Evolutionary conservation across 129 eudicot species (phyloP).

Genomic region (Flaveria linearis): DNA sequence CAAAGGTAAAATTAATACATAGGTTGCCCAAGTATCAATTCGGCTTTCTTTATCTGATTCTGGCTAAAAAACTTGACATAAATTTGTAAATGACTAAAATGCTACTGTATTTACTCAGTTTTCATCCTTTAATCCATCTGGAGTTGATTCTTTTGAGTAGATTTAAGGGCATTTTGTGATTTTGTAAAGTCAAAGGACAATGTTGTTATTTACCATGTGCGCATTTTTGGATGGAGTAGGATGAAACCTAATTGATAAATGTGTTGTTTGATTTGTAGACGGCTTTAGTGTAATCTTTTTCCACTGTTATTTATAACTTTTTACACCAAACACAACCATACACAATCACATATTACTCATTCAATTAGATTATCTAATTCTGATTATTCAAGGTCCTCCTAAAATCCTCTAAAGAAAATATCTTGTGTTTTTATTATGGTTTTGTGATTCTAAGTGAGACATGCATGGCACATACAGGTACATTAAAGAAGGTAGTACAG

Average conservation of each 20-base stretch:
- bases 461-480: conserved; percentile 44
- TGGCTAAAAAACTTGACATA: background rate
- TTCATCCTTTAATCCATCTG: background rate
- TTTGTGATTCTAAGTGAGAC: conserved; percentile 24
- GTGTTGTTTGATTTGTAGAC: background rate
- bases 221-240: background rate
- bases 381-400: no score
- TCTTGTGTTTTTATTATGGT: background rate
- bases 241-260: background rate
- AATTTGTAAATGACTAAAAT: background rate
- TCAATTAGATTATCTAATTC: background rate
- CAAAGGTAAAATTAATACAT: background rate
- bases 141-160: background rate
- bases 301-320: background rate
- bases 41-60: background rate
- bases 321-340: background rate
- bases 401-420: background rate
- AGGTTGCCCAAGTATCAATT: background rate
- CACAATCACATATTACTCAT: background rate
- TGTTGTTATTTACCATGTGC: background rate
- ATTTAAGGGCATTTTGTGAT: background rate
- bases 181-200: background rate
- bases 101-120: background rate
- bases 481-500: conserved; percentile 96
- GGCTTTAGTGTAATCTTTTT: background rate